Percentiles rank a stretch among this genome's conserved stretches.
These are phyloP conservation scores for Raffaelea deltoideospora DNA, from an alignment of 2,329 filamentous ascomycete genomes.

Conservation along the genomic window DNA sequence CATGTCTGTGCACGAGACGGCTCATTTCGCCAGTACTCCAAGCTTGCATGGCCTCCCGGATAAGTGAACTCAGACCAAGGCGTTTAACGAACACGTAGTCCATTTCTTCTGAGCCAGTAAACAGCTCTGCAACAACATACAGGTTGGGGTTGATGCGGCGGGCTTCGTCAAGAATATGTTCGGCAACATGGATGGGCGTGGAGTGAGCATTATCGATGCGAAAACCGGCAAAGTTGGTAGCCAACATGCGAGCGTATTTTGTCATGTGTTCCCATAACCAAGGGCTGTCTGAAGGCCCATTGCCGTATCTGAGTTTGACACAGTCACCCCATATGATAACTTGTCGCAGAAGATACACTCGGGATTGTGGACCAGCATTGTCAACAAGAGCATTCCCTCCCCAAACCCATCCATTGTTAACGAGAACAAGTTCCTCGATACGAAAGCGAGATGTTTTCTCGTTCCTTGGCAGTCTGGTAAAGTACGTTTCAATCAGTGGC, in stretches of 20 bases:
- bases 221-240: slow-evolving; percentile 89
- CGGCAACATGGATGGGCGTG: slow-evolving; percentile 84
- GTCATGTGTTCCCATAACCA: slow-evolving; percentile 96
- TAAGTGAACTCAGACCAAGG: slow-evolving; percentile 78
- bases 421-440: slow-evolving; percentile 62
- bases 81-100: slow-evolving; percentile 93
- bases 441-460: slow-evolving; percentile 59
- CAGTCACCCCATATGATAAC: slow-evolving; percentile 98
- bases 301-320: slow-evolving; percentile 87
- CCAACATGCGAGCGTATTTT: slow-evolving; percentile 78
- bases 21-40: slow-evolving; percentile 93
- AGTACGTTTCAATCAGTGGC: slow-evolving; percentile 86
- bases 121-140: slow-evolving; percentile 87
- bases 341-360: slow-evolving; percentile 87
- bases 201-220: slow-evolving; percentile 98
- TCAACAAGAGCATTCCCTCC: slow-evolving; percentile 87
- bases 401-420: slow-evolving; percentile 99
- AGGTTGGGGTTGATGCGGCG: slow-evolving; percentile 73
- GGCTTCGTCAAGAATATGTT: slow-evolving; percentile 91
- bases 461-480: slow-evolving; percentile 74
- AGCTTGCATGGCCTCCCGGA: slow-evolving; percentile 95
- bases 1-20: slow-evolving; percentile 82
- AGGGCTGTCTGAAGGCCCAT: slow-evolving; percentile 66
- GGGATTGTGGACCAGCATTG: slow-evolving; percentile 78
- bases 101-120: slow-evolving; percentile 88